Conservation (phyloP, 2,329 filamentous ascomycete species). For the Periconia macrospinosa region DNA sequence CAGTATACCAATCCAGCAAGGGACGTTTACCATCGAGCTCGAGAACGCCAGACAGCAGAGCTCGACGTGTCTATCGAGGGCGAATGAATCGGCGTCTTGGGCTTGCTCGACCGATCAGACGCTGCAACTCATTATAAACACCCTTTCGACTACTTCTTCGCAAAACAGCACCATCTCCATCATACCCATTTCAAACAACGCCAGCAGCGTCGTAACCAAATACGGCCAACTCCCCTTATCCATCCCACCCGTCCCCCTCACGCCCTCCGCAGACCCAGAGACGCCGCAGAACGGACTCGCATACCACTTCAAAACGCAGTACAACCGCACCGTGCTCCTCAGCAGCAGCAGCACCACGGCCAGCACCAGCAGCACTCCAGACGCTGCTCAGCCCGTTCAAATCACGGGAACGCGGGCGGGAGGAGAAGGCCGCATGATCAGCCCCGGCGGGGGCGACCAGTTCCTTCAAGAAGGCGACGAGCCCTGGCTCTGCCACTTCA, state of each 20-base stretch:
- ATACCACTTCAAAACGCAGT: slow-evolving; percentile 26
- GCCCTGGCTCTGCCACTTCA: slow-evolving; percentile 32
- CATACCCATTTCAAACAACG: background rate
- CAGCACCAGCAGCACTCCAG: background rate
- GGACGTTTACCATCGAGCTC: slow-evolving; percentile 23
- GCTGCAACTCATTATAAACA: slow-evolving; percentile 20
- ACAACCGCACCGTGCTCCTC: slow-evolving; percentile 23
- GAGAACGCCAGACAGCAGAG: slow-evolving; percentile 24
- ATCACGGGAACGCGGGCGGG: too few species aligned
- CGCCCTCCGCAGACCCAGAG: background rate
- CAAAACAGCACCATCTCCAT: slow-evolving; percentile 14
- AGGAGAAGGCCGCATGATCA: too few species aligned
- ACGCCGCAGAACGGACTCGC: slow-evolving; percentile 4
- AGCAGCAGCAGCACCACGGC: background rate
- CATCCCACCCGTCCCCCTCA: slow-evolving; percentile 15
- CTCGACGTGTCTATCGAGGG: slow-evolving; percentile 26
- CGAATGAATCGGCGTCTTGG: slow-evolving; percentile 29
- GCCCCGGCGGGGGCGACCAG: too few species aligned
- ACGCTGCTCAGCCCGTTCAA: too few species aligned
- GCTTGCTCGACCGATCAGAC: slow-evolving; percentile 19
- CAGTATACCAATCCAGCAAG: slow-evolving; percentile 14
- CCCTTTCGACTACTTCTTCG: background rate
- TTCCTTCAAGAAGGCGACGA: slow-evolving; percentile 14
- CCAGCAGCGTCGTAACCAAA: slow-evolving; percentile 3
- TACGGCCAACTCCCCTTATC: slow-evolving; percentile 24